Percentiles rank a stretch among this genome's conserved stretches.
These are phyloP conservation scores for Scedosporium aurantiacum DNA, from an alignment of 2,329 filamentous ascomycete genomes.

Conservation along the genomic window DNA sequence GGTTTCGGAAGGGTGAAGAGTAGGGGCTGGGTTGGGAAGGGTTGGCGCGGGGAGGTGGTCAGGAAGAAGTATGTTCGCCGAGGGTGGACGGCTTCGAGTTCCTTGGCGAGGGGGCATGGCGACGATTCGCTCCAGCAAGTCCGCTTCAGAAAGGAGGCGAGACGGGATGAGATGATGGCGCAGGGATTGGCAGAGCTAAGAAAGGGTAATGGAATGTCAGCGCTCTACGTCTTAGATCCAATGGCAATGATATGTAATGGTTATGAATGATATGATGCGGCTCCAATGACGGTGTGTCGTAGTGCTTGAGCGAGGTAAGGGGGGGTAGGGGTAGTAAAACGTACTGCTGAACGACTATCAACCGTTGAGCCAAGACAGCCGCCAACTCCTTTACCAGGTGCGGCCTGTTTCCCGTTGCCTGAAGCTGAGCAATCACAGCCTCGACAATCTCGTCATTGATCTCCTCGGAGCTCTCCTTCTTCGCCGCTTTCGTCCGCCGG, in stretches of 20 bases:
- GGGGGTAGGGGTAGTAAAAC: neutral
- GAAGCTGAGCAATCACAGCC: constrained; percentile 75
- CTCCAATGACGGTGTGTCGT: neutral
- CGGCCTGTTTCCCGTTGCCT: constrained; percentile 82
- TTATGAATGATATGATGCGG: neutral
- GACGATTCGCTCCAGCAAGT: constrained; percentile 64
- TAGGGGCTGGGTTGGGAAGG: constrained; percentile 47
- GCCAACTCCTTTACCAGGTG: constrained; percentile 93
- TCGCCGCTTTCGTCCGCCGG: constrained; percentile 3
- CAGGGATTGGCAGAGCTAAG: constrained; percentile 88
- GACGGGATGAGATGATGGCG: constrained; percentile 86
- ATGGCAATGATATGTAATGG: constrained; percentile 3
- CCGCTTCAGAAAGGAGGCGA: constrained; percentile 83
- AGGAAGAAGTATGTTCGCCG: constrained; percentile 95
- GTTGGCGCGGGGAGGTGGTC: constrained; percentile 74
- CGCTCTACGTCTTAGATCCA: neutral
- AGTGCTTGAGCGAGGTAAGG: constrained; percentile 4
- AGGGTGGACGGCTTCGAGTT: constrained; percentile 83
- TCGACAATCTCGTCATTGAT: constrained; percentile 96
- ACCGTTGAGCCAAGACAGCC: constrained; percentile 60
- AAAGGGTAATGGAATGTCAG: neutral
- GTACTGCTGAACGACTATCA: constrained; percentile 85
- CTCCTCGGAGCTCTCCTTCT: constrained; percentile 53
- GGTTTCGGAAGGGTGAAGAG: constrained; percentile 6
- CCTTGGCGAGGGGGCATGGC: constrained; percentile 84